These are phyloP conservation scores for Peronospora destructor DNA, from an alignment of 352 stramenopile genomes.

Conservation along the genomic window DNA sequence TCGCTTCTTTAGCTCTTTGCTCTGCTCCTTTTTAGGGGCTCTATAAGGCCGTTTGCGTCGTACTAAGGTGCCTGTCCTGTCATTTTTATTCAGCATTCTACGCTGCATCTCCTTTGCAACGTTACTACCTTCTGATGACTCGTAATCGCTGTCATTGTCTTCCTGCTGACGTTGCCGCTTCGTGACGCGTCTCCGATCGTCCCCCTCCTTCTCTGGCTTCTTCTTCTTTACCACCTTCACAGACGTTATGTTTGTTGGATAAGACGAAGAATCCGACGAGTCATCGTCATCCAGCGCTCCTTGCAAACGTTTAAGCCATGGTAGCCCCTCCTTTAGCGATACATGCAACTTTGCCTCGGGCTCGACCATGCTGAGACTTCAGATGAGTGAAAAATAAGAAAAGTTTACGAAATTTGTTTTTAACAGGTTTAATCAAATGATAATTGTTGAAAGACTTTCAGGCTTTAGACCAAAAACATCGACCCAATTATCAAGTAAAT, in stretches of 20 bases:
- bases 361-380: neutral
- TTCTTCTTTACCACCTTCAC: conserved; percentile 3
- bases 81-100: conserved; percentile 2
- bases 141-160: conserved; percentile 1
- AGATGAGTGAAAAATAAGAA: neutral
- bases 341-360: neutral
- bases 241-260: neutral
- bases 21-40: neutral
- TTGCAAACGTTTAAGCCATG: conserved; percentile 25
- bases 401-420: neutral
- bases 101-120: neutral
- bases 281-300: conserved; percentile 22
- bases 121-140: neutral
- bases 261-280: conserved; percentile 19
- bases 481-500: no score
- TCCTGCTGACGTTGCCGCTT: neutral
- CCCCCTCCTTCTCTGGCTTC: conserved; percentile 3
- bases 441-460: no score
- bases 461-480: no score
- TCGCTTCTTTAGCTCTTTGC: neutral
- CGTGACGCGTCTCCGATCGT: conserved; percentile 1
- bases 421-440: neutral
- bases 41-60: conserved; percentile 3
- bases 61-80: neutral
- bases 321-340: conserved; percentile 9